Evolutionary conservation across 192 early-diverging fungal species (phyloP), one percentile per base, ranked within the genome.

Genomic region (Podila epigama): DNA sequence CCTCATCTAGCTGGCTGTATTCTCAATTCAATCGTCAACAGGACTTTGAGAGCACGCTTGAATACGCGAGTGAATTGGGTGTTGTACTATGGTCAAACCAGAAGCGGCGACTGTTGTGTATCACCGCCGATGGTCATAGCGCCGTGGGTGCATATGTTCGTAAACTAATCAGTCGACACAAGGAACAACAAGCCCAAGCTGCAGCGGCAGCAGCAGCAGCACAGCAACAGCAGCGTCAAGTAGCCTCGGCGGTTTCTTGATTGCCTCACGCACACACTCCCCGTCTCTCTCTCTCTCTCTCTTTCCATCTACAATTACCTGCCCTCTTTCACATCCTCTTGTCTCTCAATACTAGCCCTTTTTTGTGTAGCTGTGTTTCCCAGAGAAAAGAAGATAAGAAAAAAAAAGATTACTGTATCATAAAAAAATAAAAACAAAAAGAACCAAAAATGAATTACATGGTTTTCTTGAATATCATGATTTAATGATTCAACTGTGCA

Each of bases 81-180:
- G 91, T 90, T 12, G 79, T 96, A 4, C 69, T 94, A 40, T 98
- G 95, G 95, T 83, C 85, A 22, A 92, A 85, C 61, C 83, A 80
- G 28, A 87, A 90, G 52, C 88, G 88, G 29, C 68, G 85, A 9
- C 88, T 93, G 75, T 66, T 98, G 55, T 88, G 90, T 9, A 90
- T 97, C 13, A 88, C 90, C 3, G 79, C 83, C 39, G 93, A 91
- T 40, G 93, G 92, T 11, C 92, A 96, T 70, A 79, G 81, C 37
- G 72, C 82, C 16, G 89, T 95, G 7, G 84, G 81, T 7, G 87
- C 79, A 33, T 83, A 83, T 54, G 80, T 88, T 48, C 63, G 77
- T 13, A 82, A 73, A 25, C 44, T 77, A 31, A 77, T 77, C 28
- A 51, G n/a, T 1, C 25, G 51, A 20, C 66, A 68, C 33, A 77